Percentiles rank a stretch among this genome's conserved stretches.
Conservation (phyloP, 257 asterid genomes). For the Solanum peruvianum region DNA sequence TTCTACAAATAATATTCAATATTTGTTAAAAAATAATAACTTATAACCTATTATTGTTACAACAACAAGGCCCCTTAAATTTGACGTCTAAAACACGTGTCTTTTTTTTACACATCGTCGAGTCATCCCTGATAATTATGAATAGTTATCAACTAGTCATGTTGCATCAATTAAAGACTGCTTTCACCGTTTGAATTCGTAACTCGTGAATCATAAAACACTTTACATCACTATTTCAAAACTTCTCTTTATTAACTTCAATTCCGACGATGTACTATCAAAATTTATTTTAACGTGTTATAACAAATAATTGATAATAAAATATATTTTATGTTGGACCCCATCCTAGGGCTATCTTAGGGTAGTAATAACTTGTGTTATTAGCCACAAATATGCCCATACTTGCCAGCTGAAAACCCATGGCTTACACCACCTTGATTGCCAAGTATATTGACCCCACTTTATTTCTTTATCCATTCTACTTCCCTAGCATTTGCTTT, state of each 20-base stretch:
- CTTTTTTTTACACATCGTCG: no score
- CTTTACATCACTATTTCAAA: not conserved
- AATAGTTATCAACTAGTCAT: no score
- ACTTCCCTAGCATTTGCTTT: not conserved
- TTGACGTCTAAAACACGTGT: no score
- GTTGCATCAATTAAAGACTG: no score
- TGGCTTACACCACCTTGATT: slow-evolving; percentile 18
- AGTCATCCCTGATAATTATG: no score
- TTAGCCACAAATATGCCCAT: slow-evolving; percentile 23
- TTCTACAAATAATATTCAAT: no score
- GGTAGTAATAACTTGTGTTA: not conserved
- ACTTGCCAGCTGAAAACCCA: slow-evolving; percentile 28
- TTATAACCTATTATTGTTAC: no score
- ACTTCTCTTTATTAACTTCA: not conserved
- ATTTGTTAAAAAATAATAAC: no score
- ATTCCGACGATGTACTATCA: not conserved
- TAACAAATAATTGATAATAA: not conserved
- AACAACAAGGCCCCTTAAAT: no score
- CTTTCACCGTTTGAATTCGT: not conserved
- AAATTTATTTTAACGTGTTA: not conserved
- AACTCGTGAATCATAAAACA: not conserved
- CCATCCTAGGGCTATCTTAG: not conserved
- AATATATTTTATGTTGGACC: not conserved
- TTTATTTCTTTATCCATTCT: not conserved
- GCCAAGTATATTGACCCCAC: slow-evolving; percentile 4